Base-by-base conservation (phyloP, 1,284 basidiomycete species). In the Thelephora terrestris region DNA sequence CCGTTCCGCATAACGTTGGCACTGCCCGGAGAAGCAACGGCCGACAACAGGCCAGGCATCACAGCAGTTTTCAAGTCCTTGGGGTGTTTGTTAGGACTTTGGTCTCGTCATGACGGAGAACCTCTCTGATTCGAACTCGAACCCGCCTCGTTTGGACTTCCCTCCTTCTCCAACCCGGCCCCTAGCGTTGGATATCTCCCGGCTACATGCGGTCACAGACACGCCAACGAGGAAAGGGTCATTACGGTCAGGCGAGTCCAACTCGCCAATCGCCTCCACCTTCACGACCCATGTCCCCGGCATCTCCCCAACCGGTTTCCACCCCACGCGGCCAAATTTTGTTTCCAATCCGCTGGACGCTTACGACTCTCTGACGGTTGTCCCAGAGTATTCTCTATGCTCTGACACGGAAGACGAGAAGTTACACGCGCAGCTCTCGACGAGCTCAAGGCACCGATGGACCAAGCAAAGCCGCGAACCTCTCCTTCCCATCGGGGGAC, bases 231-330 rank as follows among this genome's bases (percentile, higher is more conserved):
- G 25, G 20, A 7, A 21, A 6, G 14, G 18, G 39, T 21, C 39
- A 12, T 25, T 42, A 20, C 20, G 25, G 21, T 20, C 17, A 6
- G 39, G 12, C 17, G 39, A 23, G 6, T 12, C 17, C 16, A 42
- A 42, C 39, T 21, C 39, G 5, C 39, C 39, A 42, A 21, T 42
- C 25, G 25, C 60, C 38, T 49, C 54, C 23, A 51, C 53, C 27
- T 57, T 55, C 48, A 62, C 72, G 2, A 81, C 82, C 0, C 81
- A 86, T 62, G 78, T 80, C 16, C 76, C 79, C 39, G 85, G 84
- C 24, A 81, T 87, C 18, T 76, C 79, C 48, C 84, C 85, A 21
- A 76, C 85, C 17, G 75, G 81, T 9, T 88, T 87, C 58, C 75
- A 72, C 24, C 83, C 85, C 4, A 75, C 77, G 9, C 70, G 78